phyloP scores from a whole-genome alignment of 352 stramenopile species.

The Phytophthora brassicae region DNA sequence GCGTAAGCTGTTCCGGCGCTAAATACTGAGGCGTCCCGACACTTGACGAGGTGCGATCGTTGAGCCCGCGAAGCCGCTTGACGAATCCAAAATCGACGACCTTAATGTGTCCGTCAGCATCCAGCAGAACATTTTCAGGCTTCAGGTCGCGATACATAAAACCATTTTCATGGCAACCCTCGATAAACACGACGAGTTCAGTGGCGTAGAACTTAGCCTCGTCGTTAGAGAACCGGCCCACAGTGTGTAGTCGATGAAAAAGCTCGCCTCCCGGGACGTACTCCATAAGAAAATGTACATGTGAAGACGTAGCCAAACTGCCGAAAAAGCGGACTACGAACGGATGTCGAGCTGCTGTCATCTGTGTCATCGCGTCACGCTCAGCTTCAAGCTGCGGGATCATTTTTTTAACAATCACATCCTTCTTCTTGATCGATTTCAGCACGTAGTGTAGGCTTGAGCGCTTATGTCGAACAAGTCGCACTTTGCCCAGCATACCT shows the following conservation, averaged over 20 bases:
- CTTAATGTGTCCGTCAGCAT: slow-evolving; percentile 61
- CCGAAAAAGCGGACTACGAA: slow-evolving; percentile 65
- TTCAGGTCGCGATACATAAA: slow-evolving; percentile 91
- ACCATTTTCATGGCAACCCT: slow-evolving; percentile 46
- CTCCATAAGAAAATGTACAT: slow-evolving; percentile 74
- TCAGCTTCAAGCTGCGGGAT: slow-evolving; percentile 56
- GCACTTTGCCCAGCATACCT: slow-evolving; percentile 73
- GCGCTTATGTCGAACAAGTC: slow-evolving; percentile 59
- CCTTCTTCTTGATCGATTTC: slow-evolving; percentile 76
- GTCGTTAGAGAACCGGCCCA: slow-evolving; percentile 57
- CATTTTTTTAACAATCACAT: slow-evolving; percentile 63
- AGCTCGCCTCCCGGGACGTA: slow-evolving; percentile 71
- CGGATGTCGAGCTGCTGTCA: slow-evolving; percentile 44
- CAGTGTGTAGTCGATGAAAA: slow-evolving; percentile 52
- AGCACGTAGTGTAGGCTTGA: slow-evolving; percentile 65
- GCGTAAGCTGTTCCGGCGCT: slow-evolving; percentile 72
- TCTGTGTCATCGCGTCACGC: slow-evolving; percentile 42
- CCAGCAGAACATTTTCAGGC: slow-evolving; percentile 90
- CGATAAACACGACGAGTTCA: slow-evolving; percentile 64
- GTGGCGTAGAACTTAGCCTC: slow-evolving; percentile 82
- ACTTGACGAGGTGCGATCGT: slow-evolving; percentile 52
- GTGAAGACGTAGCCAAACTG: slow-evolving; percentile 54
- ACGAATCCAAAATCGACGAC: slow-evolving; percentile 76
- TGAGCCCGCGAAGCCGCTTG: slow-evolving; percentile 35
- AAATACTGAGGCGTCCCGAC: slow-evolving; percentile 77